phyloP scores from a whole-genome alignment of 805 yeast genomes.

The Starmerella stigmatis region DNA sequence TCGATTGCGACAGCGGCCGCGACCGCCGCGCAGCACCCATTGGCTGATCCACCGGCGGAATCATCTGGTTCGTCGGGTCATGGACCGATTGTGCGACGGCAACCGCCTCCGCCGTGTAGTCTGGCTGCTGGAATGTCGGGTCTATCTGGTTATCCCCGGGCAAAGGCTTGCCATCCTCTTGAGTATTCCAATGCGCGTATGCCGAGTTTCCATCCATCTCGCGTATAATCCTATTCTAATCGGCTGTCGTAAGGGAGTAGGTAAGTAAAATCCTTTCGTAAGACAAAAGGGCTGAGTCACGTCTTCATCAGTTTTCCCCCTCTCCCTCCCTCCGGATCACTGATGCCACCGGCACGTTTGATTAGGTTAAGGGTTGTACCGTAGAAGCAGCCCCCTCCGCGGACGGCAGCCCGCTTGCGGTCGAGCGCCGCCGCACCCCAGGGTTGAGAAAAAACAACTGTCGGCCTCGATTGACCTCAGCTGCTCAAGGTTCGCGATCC shows the following conservation, averaged over 20 bases:
- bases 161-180: conserved; percentile 25
- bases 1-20: conserved; percentile 49
- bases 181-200: conserved; percentile 25
- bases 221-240: conserved; percentile 21
- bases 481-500: too few species aligned
- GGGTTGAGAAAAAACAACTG: too few species aligned
- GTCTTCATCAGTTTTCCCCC: conserved; percentile 5
- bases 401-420: too few species aligned
- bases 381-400: too few species aligned
- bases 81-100: conserved; percentile 27
- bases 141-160: conserved; percentile 27
- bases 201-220: conserved; percentile 24
- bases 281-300: conserved; percentile 21
- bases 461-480: too few species aligned
- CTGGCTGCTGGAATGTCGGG: conserved; percentile 27
- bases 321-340: conserved; percentile 9
- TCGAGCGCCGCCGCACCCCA: too few species aligned
- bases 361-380: conserved; percentile 2
- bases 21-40: conserved; percentile 27
- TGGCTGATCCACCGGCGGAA: conserved; percentile 27
- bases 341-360: conserved; percentile 7
- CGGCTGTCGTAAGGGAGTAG: conserved; percentile 22
- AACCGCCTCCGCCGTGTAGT: conserved; percentile 28
- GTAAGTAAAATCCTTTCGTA: conserved; percentile 19
- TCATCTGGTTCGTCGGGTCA: conserved; percentile 23